These are phyloP conservation scores for Ogataea pini DNA, from an alignment of 805 yeast species.

Conservation along the genomic window DNA sequence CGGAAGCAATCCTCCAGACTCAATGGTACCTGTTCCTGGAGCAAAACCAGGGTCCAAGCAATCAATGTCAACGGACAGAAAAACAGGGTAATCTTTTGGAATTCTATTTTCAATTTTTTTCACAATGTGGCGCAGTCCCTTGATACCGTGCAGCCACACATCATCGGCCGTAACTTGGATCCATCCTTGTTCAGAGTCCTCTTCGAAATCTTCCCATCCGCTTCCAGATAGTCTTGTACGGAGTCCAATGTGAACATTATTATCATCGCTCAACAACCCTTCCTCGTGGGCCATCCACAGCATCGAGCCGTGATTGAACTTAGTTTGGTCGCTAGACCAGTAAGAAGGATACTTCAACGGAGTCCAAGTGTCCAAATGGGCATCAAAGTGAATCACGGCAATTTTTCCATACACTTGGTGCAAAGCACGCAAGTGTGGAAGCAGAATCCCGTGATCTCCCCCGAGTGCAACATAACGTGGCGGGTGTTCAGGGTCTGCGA, in stretches of 20 bases:
- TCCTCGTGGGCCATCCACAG: slow-evolving; percentile 78
- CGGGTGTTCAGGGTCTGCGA: slow-evolving; percentile 35
- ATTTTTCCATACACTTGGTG: slow-evolving; percentile 62
- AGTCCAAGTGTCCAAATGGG: slow-evolving; percentile 81
- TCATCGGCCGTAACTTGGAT: slow-evolving; percentile 71
- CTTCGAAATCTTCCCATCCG: slow-evolving; percentile 60
- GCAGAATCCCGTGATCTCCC: slow-evolving; percentile 78
- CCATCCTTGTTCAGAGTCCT: slow-evolving; percentile 71
- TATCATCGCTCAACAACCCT: slow-evolving; percentile 54
- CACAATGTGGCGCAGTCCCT: slow-evolving; percentile 48
- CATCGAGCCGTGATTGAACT: slow-evolving; percentile 84
- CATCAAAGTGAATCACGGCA: slow-evolving; percentile 79
- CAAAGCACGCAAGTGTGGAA: slow-evolving; percentile 72
- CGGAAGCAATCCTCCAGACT: slow-evolving; percentile 60
- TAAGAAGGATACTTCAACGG: slow-evolving; percentile 64
- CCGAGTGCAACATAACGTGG: slow-evolving; percentile 75
- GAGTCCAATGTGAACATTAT: slow-evolving; percentile 74
- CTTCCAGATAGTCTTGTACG: slow-evolving; percentile 71
- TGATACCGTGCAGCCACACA: slow-evolving; percentile 64
- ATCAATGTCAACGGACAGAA: slow-evolving; percentile 76
- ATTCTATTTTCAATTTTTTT: slow-evolving; percentile 53
- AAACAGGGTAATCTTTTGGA: slow-evolving; percentile 67
- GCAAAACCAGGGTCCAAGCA: slow-evolving; percentile 59
- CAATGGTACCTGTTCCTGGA: slow-evolving; percentile 60
- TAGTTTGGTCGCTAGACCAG: slow-evolving; percentile 40